phyloP scores from a whole-genome alignment of 2,329 filamentous ascomycete species.

The Alternaria solani region DNA sequence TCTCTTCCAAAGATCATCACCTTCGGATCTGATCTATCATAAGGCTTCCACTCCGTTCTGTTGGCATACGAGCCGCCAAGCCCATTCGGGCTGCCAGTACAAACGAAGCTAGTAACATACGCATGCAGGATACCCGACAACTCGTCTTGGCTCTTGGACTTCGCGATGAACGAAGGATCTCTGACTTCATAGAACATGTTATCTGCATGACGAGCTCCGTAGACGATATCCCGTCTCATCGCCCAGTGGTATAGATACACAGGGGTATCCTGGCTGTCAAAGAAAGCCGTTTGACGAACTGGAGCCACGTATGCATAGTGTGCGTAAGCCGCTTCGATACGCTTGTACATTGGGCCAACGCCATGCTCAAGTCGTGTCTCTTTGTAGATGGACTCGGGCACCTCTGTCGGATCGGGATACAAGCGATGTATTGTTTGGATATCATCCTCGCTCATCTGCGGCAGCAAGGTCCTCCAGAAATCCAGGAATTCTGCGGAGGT shows the following conservation, averaged over 20 bases:
- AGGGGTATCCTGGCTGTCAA: constrained; percentile 40
- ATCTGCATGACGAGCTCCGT: constrained; percentile 47
- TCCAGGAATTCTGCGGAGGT: constrained; percentile 62
- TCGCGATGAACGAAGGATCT: constrained; percentile 26
- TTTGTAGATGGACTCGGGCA: constrained; percentile 53
- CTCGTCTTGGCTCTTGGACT: constrained; percentile 39
- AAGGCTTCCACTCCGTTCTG: constrained; percentile 34
- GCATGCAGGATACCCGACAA: constrained; percentile 42
- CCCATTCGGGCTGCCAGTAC: constrained; percentile 42
- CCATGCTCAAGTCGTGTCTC: constrained; percentile 42
- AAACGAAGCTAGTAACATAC: constrained; percentile 45
- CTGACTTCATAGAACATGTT: constrained; percentile 48
- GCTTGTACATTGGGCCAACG: constrained; percentile 62
- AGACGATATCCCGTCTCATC: constrained; percentile 52
- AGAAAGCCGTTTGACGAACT: constrained; percentile 66
- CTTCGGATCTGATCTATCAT: constrained; percentile 17
- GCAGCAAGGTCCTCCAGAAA: constrained; percentile 71
- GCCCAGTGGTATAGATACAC: constrained; percentile 70
- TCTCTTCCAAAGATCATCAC: constrained; percentile 66
- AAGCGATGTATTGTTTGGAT: constrained; percentile 64
- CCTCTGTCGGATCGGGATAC: constrained; percentile 67
- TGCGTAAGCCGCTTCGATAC: constrained; percentile 68
- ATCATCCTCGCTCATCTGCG: constrained; percentile 62
- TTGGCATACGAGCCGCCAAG: constrained; percentile 17
- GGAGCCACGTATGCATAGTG: constrained; percentile 72